Base-by-base conservation (phyloP, 176 grass and related monocot genomes). In the Aegilops sharonensis region DNA sequence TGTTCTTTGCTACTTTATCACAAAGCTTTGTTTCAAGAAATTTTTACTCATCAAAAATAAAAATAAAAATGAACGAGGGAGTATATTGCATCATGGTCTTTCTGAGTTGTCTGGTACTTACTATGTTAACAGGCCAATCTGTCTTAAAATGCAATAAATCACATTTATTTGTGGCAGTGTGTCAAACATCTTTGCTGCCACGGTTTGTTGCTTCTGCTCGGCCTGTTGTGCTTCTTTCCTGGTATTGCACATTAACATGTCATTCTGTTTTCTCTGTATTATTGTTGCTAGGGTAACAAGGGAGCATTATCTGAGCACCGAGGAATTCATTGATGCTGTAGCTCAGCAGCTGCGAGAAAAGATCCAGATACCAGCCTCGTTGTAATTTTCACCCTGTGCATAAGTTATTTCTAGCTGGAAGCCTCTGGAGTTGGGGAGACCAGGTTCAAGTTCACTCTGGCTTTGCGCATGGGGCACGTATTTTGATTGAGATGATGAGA, bases 271-370 rank as follows among this genome's bases (percentile, higher is more conserved):
- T 43, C 45, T 15, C 24, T 27, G 14, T 88, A 64, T 85, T 84
- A 0, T 60, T 85, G 11, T 85, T 77, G n/a, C 35, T 76, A 98
- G 95, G 84, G 89, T 98, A 61, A 87, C 91, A 45, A 98, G 87
- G 93, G 89, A 95, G 78, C 82, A 69, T 82, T 95, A 98, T 78
- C 68, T 95, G 29, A 98, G 77, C 82, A 98, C 95, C 0, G 93
- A 98, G 43, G 93, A 98, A 75, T 98, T 95, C 74, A 90, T 98
- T 31, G 89, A 98, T n/a, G 89, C 95, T 64, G 93, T 95, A 8
- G 85, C 91, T 30, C 89, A 90, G 27, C 85, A 85, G 48, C 83
- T 95, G 61, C 82, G 25, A 30, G 93, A 81, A 40, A 98, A 95
- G 83, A 84, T 89, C 64, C 69, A 89, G 43, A 50, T 54, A 6